Base-by-base conservation (phyloP, 2,329 filamentous ascomycete genomes). In the Corynespora cassiicola region DNA sequence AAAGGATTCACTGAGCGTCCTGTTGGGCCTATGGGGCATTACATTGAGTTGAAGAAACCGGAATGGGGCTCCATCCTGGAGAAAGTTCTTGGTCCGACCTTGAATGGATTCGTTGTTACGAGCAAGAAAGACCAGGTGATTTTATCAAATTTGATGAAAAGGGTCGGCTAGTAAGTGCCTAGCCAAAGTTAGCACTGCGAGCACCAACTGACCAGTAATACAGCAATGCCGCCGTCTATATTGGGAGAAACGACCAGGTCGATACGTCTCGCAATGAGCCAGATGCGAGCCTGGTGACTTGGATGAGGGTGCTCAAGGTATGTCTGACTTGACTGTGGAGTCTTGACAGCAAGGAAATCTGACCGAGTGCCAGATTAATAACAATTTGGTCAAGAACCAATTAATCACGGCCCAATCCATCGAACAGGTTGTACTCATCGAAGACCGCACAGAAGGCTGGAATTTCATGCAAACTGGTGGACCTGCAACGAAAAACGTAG, bases 31-130 rank as follows among this genome's bases (percentile, higher is more conserved):
- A 75, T 97, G 10, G 94, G 91, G 19, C 75, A 83, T 16, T 81
- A 94, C 57, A 78, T 99, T 34, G 84, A 83, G 50, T 73, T 99
- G 16, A 72, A 83, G 22, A 85, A 92, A 51, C 86, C 88, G 1
- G 78, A 88, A 54, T 99, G 94, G 94, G 87, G 86, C 1, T 79
- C 81, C 1, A 83, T 95, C 27, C 68, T 99, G 10, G 94, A 99
- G 63, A 86, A 80, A 47, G 81, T 81, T 1, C 78, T 96, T 29
- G 88, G 88, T n/a, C 69, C 67, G 3, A 75, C 73, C 1, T 72
- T 97, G 20, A 86, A 83, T 46, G 84, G 81, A 2, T 99, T 97
- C 59, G 80, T 95, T 33, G 91, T 96, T 26, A 85, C 82, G 5
- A 89, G 76, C 65, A 89, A 88, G 57, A 69, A 75, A 9, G 94